Evolutionary conservation across 768 basidiomycete species (phyloP).

Genomic region (Gymnopilus dilepis): DNA sequence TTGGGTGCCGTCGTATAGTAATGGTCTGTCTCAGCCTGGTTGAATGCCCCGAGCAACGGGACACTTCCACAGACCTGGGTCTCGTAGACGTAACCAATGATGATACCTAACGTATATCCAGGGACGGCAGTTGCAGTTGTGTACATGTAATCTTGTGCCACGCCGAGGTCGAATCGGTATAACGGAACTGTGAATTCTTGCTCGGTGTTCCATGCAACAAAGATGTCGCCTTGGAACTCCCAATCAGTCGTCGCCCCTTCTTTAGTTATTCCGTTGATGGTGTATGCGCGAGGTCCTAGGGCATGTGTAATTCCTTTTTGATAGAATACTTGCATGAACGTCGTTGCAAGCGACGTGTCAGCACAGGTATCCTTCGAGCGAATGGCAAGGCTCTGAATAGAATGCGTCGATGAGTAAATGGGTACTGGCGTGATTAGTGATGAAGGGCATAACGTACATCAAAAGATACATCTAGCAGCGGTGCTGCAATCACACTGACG

Average conservation of each 20-base stretch:
- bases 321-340: neutral
- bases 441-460: neutral
- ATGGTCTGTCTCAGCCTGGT: conserved; percentile 4
- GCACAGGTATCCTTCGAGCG: neutral
- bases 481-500: too few species aligned
- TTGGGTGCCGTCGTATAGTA: conserved; percentile 8
- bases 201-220: conserved; percentile 2
- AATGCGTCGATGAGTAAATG: too few species aligned
- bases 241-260: neutral
- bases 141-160: neutral
- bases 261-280: neutral
- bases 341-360: neutral
- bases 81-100: conserved; percentile 14
- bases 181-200: conserved; percentile 3
- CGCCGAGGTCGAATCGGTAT: neutral
- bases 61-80: conserved; percentile 19
- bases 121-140: neutral
- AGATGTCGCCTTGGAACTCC: neutral
- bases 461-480: too few species aligned
- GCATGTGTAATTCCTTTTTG: neutral
- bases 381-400: too few species aligned
- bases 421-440: neutral
- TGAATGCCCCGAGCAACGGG: conserved; percentile 3
- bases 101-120: neutral
- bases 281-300: neutral